Base-by-base conservation (phyloP, 129 eudicot genomes). In the Arctium lappa region DNA sequence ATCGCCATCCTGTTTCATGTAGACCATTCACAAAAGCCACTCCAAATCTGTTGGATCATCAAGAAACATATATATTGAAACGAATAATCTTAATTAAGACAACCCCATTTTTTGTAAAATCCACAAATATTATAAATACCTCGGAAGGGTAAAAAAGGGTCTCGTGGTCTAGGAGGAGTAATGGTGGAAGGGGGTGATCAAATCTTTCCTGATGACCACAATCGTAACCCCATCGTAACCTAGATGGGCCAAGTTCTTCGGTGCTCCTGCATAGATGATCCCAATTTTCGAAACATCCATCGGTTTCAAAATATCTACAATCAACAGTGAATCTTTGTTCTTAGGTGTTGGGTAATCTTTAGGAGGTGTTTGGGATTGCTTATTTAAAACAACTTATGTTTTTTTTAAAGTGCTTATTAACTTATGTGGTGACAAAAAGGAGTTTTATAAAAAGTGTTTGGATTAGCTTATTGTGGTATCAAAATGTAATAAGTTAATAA, bases 191-290 rank as follows among this genome's bases (percentile, higher is more conserved):
- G 27, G 27, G 99, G 99, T 0, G 98, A 95, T 85, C 91, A 95
- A 80, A 91, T 95, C 98, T 6, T 92, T 90, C 82, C 92, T 81
- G 0, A 95, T 12, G 31, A 95, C 93, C 84, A 89, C 97, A 27
- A 95, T 86, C 0, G 99, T 95, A 6, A 95, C 98, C 53, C 99
- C 99, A 4, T 22, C 27, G 27, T 22, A 22, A 22, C 27, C 27
- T 0, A 22, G 98, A 89, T 3, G 99, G 99, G 1, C 99, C 99
- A 0, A 95, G 76, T 93, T 93, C 44, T 93, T 95, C 91, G 91
- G 98, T 1, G 98, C 99, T 15, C 99, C 99, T 0, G 99, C 97
- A 39, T 95, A 95, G 36, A 95, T 93, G n/a, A 91, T 34, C 8
- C 99, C 98, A 33, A 95, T 93, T 36, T 89, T 90, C 1, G 87